These are phyloP conservation scores for Marasmius fiardii DNA, from an alignment of 1,284 basidiomycete genomes.

Conservation along the genomic window DNA sequence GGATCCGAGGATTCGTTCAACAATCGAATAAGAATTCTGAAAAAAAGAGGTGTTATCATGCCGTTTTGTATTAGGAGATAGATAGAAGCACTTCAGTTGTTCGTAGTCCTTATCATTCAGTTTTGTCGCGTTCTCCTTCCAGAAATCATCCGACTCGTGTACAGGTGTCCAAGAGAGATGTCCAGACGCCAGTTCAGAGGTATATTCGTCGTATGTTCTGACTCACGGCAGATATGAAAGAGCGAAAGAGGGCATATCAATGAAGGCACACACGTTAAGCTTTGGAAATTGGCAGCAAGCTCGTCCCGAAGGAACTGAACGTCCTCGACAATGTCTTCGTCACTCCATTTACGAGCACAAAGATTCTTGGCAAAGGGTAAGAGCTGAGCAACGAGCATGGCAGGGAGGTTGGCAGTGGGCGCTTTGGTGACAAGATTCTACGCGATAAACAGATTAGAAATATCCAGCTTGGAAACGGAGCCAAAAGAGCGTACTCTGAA, in stretches of 20 bases:
- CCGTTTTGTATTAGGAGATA: background rate
- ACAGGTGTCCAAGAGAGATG: slow-evolving; percentile 94
- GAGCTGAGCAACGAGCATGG: slow-evolving; percentile 88
- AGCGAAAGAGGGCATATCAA: slow-evolving; percentile 3
- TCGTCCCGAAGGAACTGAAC: slow-evolving; percentile 84
- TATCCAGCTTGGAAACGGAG: slow-evolving; percentile 2
- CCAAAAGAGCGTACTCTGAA: slow-evolving; percentile 57
- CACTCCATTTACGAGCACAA: slow-evolving; percentile 85
- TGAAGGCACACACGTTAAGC: slow-evolving; percentile 67
- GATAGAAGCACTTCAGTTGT: slow-evolving; percentile 65
- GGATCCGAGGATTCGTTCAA: slow-evolving; percentile 73
- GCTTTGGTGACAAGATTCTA: slow-evolving; percentile 88
- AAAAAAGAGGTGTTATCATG: background rate
- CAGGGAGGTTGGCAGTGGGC: slow-evolving; percentile 80
- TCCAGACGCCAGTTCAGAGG: slow-evolving; percentile 86
- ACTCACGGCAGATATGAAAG: slow-evolving; percentile 1
- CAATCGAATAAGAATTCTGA: slow-evolving; percentile 70
- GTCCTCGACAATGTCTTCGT: slow-evolving; percentile 93
- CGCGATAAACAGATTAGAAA: slow-evolving; percentile 2
- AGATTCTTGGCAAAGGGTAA: slow-evolving; percentile 88
- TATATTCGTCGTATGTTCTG: slow-evolving; percentile 96
- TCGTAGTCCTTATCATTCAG: slow-evolving; percentile 80
- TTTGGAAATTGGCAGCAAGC: slow-evolving; percentile 79
- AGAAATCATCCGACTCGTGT: slow-evolving; percentile 95
- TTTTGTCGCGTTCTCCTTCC: slow-evolving; percentile 91